Conservation (phyloP, 768 basidiomycete genomes). For the Mycena galopus region DNA sequence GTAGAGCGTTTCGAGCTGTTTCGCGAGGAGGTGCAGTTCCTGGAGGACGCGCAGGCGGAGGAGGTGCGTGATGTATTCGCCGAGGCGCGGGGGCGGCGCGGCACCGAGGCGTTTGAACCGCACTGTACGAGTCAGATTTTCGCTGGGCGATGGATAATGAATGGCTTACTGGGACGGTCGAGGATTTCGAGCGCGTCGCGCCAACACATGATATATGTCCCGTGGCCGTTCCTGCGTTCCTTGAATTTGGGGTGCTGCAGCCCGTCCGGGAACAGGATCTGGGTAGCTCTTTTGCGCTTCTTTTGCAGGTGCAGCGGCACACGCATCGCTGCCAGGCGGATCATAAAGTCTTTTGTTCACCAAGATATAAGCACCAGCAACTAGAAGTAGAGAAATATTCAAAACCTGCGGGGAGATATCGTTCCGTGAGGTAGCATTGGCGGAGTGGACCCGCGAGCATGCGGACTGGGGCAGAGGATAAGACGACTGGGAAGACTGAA, state of each 20-base stretch:
- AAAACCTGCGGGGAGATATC: slow-evolving; percentile 70
- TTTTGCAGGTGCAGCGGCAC: slow-evolving; percentile 8
- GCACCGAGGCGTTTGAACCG: slow-evolving; percentile 47
- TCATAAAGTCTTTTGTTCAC: slow-evolving; percentile 12
- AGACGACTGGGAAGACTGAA: background rate
- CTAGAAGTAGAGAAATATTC: slow-evolving; percentile 20
- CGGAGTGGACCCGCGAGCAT: slow-evolving; percentile 80
- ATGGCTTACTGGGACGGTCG: background rate
- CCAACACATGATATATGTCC: slow-evolving; percentile 72
- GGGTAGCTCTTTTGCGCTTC: slow-evolving; percentile 36
- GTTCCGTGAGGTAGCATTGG: slow-evolving; percentile 61
- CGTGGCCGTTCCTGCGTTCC: slow-evolving; percentile 57
- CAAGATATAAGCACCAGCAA: background rate
- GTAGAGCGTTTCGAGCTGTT: slow-evolving; percentile 50
- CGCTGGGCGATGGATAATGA: background rate
- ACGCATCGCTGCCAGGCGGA: slow-evolving; percentile 7
- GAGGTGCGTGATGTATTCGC: slow-evolving; percentile 71
- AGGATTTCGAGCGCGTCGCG: slow-evolving; percentile 60
- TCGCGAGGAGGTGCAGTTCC: slow-evolving; percentile 74
- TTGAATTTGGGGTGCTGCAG: slow-evolving; percentile 76
- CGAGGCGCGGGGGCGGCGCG: slow-evolving; percentile 57
- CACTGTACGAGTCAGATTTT: slow-evolving; percentile 22
- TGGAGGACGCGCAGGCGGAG: slow-evolving; percentile 82
- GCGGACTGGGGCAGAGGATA: slow-evolving; percentile 61
- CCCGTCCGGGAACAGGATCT: slow-evolving; percentile 62